Evolutionary conservation across 2,329 filamentous ascomycete genomes (phyloP).

Genomic region (Fusarium avenaceum): DNA sequence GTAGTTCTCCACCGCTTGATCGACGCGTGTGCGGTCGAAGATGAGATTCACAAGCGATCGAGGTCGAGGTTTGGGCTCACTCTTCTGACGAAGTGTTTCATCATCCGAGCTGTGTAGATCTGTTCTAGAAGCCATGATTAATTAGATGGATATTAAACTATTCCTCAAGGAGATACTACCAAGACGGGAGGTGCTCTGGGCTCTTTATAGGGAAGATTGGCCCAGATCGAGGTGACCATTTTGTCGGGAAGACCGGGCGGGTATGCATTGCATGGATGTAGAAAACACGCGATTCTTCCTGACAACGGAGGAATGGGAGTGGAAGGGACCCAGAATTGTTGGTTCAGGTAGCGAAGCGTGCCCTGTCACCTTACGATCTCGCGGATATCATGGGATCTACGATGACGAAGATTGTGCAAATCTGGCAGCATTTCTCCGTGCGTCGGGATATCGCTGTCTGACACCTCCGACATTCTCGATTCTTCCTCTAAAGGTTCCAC

Average conservation of each 20-base stretch:
- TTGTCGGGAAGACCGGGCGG: conserved; percentile 25
- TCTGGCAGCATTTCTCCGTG: background rate
- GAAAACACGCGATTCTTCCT: conserved; percentile 31
- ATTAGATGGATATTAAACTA: background rate
- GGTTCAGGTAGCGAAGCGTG: background rate
- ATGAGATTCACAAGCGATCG: conserved; percentile 58
- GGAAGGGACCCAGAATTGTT: conserved; percentile 2
- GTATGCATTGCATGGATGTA: conserved; percentile 5
- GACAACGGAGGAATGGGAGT: conserved; percentile 3
- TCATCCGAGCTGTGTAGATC: conserved; percentile 27
- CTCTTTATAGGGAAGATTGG: conserved; percentile 30
- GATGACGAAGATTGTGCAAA: background rate
- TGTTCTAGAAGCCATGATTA: conserved; percentile 14
- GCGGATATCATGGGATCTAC: conserved; percentile 35
- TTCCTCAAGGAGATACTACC: conserved; percentile 21
- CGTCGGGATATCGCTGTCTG: conserved; percentile 8
- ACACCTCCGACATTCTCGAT: conserved; percentile 1
- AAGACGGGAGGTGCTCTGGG: conserved; percentile 25
- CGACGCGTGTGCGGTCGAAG: conserved; percentile 69
- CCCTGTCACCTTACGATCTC: conserved; percentile 30
- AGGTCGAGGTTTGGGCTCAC: conserved; percentile 6
- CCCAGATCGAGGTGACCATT: conserved; percentile 26
- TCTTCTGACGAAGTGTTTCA: conserved; percentile 36
- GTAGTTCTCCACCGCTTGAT: conserved; percentile 67
- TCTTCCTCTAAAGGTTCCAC: background rate